Percentiles rank a stretch among this genome's conserved stretches.
Evolutionary conservation across 2,329 filamentous ascomycete species (phyloP).

Genomic region (Paraconiothyrium sp.): DNA sequence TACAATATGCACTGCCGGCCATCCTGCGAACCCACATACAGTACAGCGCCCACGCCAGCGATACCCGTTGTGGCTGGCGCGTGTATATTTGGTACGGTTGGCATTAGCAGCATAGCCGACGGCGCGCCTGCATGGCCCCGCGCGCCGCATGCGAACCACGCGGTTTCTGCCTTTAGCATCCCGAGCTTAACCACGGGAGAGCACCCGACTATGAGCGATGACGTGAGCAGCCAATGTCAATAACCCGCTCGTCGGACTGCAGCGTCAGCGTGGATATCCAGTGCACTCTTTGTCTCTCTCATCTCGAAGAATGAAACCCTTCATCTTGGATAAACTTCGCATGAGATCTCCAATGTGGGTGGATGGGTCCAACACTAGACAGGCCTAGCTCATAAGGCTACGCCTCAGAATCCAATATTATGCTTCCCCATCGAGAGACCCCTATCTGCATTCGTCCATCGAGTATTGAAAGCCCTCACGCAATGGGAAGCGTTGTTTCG

Average conservation of each 20-base stretch:
- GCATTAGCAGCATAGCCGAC: neutral
- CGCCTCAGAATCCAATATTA: slow-evolving; percentile 1
- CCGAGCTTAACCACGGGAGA: neutral
- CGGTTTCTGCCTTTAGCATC: neutral
- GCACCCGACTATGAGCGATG: neutral
- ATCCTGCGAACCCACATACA: neutral
- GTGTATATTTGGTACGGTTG: neutral
- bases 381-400: neutral
- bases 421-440: neutral
- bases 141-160: neutral
- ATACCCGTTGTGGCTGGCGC: neutral
- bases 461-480: too few relatives aligned
- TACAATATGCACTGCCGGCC: neutral
- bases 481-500: too few relatives aligned
- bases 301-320: neutral
- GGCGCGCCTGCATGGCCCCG: too few relatives aligned
- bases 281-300: too few relatives aligned
- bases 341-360: neutral
- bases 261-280: neutral
- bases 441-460: neutral
- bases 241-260: neutral
- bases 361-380: too few relatives aligned
- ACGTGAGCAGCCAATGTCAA: neutral
- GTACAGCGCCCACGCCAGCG: neutral
- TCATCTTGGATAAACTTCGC: slow-evolving; percentile 1